These are phyloP conservation scores for Lepidium didymum DNA, from an alignment of 345 rosid genomes.

Conservation along the genomic window DNA sequence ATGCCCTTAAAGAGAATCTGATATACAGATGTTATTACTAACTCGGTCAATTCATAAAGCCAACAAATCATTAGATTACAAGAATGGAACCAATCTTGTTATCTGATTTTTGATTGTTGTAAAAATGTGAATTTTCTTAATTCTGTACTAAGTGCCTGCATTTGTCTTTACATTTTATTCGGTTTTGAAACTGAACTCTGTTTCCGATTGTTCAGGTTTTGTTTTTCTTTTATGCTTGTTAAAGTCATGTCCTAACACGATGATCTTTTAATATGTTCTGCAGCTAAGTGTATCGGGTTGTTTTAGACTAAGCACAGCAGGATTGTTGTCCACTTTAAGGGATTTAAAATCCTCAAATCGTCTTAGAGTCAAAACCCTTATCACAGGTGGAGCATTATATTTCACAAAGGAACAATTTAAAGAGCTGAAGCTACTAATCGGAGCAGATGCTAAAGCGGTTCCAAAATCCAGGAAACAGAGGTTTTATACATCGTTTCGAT, in stretches of 20 bases:
- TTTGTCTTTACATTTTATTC: background rate
- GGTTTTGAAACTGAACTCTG: background rate
- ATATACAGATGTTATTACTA: background rate
- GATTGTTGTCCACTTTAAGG: slow-evolving; percentile 15
- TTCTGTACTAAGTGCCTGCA: background rate
- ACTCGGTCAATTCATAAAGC: background rate
- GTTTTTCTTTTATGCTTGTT: background rate
- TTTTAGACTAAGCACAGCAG: slow-evolving; percentile 23
- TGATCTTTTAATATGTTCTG: background rate
- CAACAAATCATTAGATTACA: background rate
- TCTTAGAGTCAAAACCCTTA: slow-evolving; percentile 5
- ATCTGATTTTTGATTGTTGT: background rate
- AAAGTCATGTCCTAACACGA: background rate
- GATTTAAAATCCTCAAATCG: slow-evolving; percentile 15
- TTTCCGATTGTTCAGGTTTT: background rate
- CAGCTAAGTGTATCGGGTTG: slow-evolving; percentile 29
- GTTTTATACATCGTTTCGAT: background rate
- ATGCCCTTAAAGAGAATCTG: background rate
- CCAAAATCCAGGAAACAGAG: slow-evolving; percentile 7
- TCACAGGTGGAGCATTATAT: slow-evolving; percentile 25
- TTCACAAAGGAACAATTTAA: slow-evolving; percentile 22
- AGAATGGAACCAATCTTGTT: background rate
- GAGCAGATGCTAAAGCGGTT: slow-evolving; percentile 7
- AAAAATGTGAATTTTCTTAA: background rate
- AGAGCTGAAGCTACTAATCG: slow-evolving; percentile 23